phyloP scores from a whole-genome alignment of 208 protist species.

The Spongospora subterranea region DNA sequence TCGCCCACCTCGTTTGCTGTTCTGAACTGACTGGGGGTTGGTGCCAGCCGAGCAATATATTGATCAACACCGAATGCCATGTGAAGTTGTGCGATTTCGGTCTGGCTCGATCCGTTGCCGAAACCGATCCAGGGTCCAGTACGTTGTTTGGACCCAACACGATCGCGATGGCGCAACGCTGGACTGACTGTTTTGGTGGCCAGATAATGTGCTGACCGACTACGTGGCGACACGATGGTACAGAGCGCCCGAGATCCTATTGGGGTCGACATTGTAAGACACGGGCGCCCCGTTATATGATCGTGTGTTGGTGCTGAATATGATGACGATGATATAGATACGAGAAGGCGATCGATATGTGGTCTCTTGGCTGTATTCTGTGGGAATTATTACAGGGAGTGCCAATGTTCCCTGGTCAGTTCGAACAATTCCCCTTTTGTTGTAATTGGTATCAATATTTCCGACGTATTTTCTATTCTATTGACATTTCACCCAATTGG shows the following conservation, averaged over 20 bases:
- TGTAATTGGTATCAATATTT: no score
- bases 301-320: not conserved
- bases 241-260: conserved; percentile 74
- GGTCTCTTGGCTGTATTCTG: conserved; percentile 72
- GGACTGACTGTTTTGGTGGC: not conserved
- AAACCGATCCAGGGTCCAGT: not conserved
- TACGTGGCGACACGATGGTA: conserved; percentile 77
- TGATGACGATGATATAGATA: conserved; percentile 1
- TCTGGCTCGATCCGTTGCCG: conserved; percentile 77
- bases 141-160: not conserved
- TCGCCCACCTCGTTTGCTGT: not conserved
- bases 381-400: conserved; percentile 73
- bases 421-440: conserved; percentile 67
- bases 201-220: conserved; percentile 69
- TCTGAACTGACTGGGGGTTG: not conserved
- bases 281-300: conserved; percentile 2
- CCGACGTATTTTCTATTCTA: no score
- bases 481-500: no score
- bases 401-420: conserved; percentile 71
- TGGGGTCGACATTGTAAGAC: conserved; percentile 73
- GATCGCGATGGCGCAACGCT: not conserved
- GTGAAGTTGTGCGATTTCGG: conserved; percentile 96
- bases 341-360: conserved; percentile 73
- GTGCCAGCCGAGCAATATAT: conserved; percentile 88
- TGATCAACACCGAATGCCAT: conserved; percentile 90